Percentiles rank a stretch among this genome's conserved stretches.
phyloP scores from a whole-genome alignment of 2,329 filamentous ascomycete genomes.

The Mycocentrospora acerina region DNA sequence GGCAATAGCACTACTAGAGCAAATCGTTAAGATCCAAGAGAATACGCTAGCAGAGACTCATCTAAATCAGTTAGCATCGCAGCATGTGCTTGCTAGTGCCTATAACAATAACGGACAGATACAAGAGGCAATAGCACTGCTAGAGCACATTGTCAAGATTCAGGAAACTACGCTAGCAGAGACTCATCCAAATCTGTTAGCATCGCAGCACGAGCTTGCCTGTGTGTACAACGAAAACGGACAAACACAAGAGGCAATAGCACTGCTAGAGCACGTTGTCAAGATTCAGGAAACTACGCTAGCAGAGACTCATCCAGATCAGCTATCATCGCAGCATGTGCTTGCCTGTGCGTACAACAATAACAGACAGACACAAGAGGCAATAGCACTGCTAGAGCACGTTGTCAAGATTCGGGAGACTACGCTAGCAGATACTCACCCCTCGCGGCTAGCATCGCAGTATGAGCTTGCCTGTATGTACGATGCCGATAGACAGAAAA shows the following conservation, averaged over 20 bases:
- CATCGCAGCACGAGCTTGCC: not conserved
- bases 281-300: not conserved
- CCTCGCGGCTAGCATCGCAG: too few relatives aligned
- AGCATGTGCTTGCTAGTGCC: conserved; percentile 11
- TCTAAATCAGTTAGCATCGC: conserved; percentile 9
- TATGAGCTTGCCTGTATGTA: too few relatives aligned
- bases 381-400: conserved; percentile 6
- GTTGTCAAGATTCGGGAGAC: too few relatives aligned
- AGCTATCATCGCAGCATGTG: conserved; percentile 5
- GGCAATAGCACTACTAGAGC: not conserved
- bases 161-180: not conserved
- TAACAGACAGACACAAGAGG: conserved; percentile 6
- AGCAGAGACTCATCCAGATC: too few relatives aligned
- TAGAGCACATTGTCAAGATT: conserved; percentile 9
- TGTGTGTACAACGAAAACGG: conserved; percentile 1
- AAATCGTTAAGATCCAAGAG: conserved; percentile 1
- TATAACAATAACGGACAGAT: conserved; percentile 5
- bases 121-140: conserved; percentile 6
- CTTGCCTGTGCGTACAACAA: conserved; percentile 5
- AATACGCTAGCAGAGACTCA: conserved; percentile 1
- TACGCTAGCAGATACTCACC: not conserved
- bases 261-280: conserved; percentile 10
- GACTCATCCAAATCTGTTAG: conserved; percentile 3
- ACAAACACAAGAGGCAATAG: conserved; percentile 6
- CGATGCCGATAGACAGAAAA: too few relatives aligned